Base-by-base conservation (phyloP, 73 alveolate species). In the Paramecium sonneborni region DNA sequence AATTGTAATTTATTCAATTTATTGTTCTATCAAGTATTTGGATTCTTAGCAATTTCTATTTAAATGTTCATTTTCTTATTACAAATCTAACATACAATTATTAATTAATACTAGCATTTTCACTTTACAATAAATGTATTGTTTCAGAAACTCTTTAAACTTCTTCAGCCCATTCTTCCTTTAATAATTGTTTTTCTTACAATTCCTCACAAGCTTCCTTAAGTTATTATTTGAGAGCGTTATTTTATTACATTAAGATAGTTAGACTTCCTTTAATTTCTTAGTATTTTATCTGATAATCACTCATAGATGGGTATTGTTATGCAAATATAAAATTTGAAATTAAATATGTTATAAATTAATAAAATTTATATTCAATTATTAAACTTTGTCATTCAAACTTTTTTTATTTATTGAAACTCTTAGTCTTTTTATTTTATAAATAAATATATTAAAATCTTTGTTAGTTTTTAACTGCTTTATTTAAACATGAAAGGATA, bases 171-270 rank as follows among this genome's bases (percentile, higher is more conserved):
- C 90, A 79, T 79, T 79, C 90, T 7, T 38, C 69, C 10, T 79
- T 79, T 24, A 79, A 46, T 21, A 18, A 0, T 24, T 79, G 11
- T 44, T 79, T 39, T 79, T 79, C 90, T 6, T 79, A 23, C 30
- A 79, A 46, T 46, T 79, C 90, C 5, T 79, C 90, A 79, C 55
- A 44, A 12, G 93, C 93, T 23, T 85, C 85, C 26, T 85, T 55
- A 21, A 85, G 57, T 88, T 85, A 28, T 38, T 85, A 23, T 38
- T 85, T 85, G 7, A 85, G 89, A 9, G 9, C 38, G 26, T 57
- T 67, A 37, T 85, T 58, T 28, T 85, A n/a, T 85, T 85, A 24
- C 93, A 85, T 85, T 57, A 85, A 43, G 6, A 58, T 55, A 10
- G 85, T 14, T 24, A 85, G 35, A 44, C 69, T 48, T 48, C 86